Evolutionary conservation across 352 stramenopile species (phyloP), one percentile per base, ranked within the genome.

Genomic region (Aphanomyces stellatus): DNA sequence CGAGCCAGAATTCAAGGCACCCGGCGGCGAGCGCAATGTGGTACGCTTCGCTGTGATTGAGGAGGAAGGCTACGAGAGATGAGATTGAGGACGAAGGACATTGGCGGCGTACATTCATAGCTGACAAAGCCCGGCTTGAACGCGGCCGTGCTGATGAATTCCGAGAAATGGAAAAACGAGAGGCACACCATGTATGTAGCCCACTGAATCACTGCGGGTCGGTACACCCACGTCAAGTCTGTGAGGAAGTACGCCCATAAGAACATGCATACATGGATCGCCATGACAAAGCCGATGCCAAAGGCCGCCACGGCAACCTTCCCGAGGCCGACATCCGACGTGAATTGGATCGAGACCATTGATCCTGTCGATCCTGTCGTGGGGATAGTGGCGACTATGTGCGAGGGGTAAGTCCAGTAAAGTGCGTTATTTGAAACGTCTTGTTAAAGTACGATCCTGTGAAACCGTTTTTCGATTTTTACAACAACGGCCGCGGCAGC

Each of bases 1-100:
- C 84, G 53, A 97, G n/a, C 74, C 81, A 93, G 80, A 98, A 98
- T 76, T 98, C 95, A 27, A 79, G 57, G 59, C 74, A 88, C 51
- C 82, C 89, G n/a, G 87, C 78, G 11, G 91, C 42, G 31, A 96
- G 69, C 17, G 90, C 90, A 15, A 93, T 49, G 62, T 95, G 90
- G 69, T 97, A 97, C 64, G 92, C 87, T 33, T 76, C 76, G 76
- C 85, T 96, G 70, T 97, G 90, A 69, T 97, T 95, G 19, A 97
- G 67, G 37, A 97, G 75, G 70, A 96, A 97, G 1, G 89, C 83
- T 90, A 56, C 65, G 40, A 40, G 53, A 10, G 34, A 60, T 25
- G 0, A 13, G 46, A 22, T 15, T 60, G 48, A 70, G 31, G 24
- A 31, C 19, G 27, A 28, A 37, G 34, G 43, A 55, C 30, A 53